Evolutionary conservation across 2,329 filamentous ascomycete species (phyloP), one percentile per base, ranked within the genome.

Genomic region (Talaromyces sp.): DNA sequence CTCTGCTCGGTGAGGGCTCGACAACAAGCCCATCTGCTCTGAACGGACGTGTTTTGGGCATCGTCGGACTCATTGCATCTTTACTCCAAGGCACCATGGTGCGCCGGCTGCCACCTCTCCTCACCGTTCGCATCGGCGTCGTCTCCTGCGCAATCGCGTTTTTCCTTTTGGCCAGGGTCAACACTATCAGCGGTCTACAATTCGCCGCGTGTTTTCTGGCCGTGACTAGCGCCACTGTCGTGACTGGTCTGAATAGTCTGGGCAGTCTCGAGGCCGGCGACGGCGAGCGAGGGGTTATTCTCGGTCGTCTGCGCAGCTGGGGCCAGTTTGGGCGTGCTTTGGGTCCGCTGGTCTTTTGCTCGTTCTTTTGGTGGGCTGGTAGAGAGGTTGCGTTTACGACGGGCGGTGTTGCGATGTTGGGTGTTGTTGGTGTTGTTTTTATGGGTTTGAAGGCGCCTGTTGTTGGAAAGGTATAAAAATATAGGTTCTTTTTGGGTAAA

Each of bases 301-400:
- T 99, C 57, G 95, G 95, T 3, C 88, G 91, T 62, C 83, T 98
- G 67, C 83, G 95, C 30, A 86, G 84, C 67, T 88, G 85, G 74
- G 93, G 95, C 6, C 95, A 99, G 80, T 84, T 93, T 4, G 95
- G 95, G 2, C 84, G 95, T 36, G 92, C 93, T 0, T 75, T 96
- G 11, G 95, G 95, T 0, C 95, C 95, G 0, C 75, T 99, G 4
- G 78, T 96, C 39, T 99, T 99, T 73, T 98, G 95, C 64, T 92
- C 91, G 55, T 81, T 99, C 60, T 99, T 99, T 78, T 99, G 95
- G 95, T 99, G 95, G 95, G 93, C 92, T 7, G 95, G 95, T 0
- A 82, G 95, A 54, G 89, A 96, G 71, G 83, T 87, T 11, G 95
- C 95, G 2, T 99, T 98, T 75, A 82, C 81, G 1, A 82, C 92